Percentiles rank a stretch among this genome's conserved stretches.
Conservation (phyloP, 208 protist genomes). For the Angomonas deanei region DNA sequence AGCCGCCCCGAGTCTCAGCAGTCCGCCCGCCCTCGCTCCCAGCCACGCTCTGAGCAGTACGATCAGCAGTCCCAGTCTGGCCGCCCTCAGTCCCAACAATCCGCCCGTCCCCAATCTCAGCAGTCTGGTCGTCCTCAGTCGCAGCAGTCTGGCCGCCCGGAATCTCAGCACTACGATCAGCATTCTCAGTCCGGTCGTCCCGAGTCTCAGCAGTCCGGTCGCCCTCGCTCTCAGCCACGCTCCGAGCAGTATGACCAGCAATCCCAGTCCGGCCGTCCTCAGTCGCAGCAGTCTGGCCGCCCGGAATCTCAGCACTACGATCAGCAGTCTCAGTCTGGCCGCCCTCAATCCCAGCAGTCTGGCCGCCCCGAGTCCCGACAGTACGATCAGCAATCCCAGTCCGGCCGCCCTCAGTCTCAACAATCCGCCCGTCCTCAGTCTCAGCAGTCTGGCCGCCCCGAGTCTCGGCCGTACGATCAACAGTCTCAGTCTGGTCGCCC, state of each 20-base stretch:
- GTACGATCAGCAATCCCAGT: neutral
- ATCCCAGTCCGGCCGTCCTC: neutral
- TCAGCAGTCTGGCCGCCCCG: neutral
- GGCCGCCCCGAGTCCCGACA: neutral
- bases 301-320: neutral
- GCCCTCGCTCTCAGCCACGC: neutral
- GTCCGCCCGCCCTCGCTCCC: neutral
- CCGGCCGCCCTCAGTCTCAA: neutral
- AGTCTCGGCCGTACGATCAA: neutral
- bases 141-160: neutral
- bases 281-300: neutral
- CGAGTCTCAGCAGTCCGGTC: neutral
- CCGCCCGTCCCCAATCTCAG: neutral
- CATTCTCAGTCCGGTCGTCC: neutral
- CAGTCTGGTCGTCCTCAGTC: neutral
- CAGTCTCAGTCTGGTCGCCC: neutral
- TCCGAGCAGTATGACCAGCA: neutral
- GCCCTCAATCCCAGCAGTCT: neutral
- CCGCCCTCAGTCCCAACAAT: neutral
- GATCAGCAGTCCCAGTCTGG: no score
- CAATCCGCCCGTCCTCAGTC: neutral
- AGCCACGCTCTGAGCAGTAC: neutral
- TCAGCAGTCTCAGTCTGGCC: neutral
- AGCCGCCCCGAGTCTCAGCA: neutral
- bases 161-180: neutral